Base-by-base conservation (phyloP, 2,329 filamentous ascomycete species). In the Cercospora sojina region DNA sequence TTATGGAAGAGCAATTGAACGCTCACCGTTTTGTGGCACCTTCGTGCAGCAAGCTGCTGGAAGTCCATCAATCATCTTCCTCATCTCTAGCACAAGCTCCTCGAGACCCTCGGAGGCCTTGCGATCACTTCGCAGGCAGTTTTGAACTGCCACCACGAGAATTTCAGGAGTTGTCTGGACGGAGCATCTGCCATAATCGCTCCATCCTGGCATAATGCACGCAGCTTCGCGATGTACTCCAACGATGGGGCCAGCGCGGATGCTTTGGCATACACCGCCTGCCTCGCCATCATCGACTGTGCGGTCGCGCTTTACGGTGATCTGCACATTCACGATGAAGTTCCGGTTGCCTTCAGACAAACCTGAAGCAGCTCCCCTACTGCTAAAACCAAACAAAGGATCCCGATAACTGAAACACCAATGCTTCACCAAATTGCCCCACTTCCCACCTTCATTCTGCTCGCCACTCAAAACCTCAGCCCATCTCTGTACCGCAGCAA, bases 401-500 rank as follows among this genome's bases (percentile, higher is more conserved):
- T 66, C 66, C 12, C 59, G 38, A 56, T 68, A 66, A 27, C 55
- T 64, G 60, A 70, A 70, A n/a, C 56, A 58, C 67, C 62, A 70
- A 10, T 62, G 41, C 18, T 56, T 47, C 20, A 69, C 65, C 53
- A 59, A 25, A 1, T 8, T 18, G 20, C 65, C 64, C 65, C 68
- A 71, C 41, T 62, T 57, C 35, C 27, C 35, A 25, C 3, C 13
- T 4, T 62, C 59, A 47, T 55, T 62, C 5, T 38, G 59, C 20
- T 8, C 27, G 7, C 47, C 56, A 20, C 23, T 38, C 31, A 69
- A 10, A 0, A n/a, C 18, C 8, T 41, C 51, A 3, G 62, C 65
- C 72, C 73, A 74, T 27, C 62, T 70, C 53, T 60, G 32, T 2
- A 70, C 38, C 1, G 67, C 66, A 16, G 9, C 41, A 25, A 69